Evolutionary conservation across 768 basidiomycete genomes (phyloP), one percentile per base, ranked within the genome.

Genomic region (Trametes punicea): DNA sequence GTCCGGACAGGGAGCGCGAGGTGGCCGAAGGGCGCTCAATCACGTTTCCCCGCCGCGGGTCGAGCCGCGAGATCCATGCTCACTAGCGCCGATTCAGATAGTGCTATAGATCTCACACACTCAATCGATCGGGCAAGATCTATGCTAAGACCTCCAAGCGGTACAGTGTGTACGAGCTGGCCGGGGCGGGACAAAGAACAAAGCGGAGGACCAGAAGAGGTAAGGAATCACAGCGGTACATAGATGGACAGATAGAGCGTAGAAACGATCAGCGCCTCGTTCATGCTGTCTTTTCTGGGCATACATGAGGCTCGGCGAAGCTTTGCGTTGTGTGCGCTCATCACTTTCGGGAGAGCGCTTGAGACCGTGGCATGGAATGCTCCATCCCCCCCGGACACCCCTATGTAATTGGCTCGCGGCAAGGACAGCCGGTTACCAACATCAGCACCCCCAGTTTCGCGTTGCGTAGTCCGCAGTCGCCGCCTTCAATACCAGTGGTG

Each of bases 51-150:
- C 11, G 6, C 18, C 27, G 9, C 25, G 27, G 16, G 47, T 20
- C 33, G 42, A n/a, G 25, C 21, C 42, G 23, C 23, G 42, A 25
- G 15, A 21, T 27, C 34, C 31, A 31, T 31, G 31, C 34, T 15
- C 34, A 4, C 34, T n/a, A 36, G 34, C 23, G 31, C 47, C n/a
- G n/a, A n/a, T n/a, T n/a, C n/a, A n/a, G n/a, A n/a, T 33, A 48
- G 18, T 33, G 46, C 46, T 47, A 47, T 51, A 51, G 50, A 51
- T 51, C 50, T 51, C 18, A 18, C 27, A n/a, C n/a, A n/a, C n/a
- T n/a, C n/a, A 36, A 16, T 5, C 5, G 34, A 36, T 36, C 34
- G 34, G n/a, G 13, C 34, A n/a, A 36, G 34, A 15, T 8, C 15
- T 4, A 4, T n/a, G 13, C 13, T 31, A n/a, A n/a, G 31, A 36